Percentiles rank a stretch among this genome's conserved stretches.
These are phyloP conservation scores for Emmonsia crescens DNA, from an alignment of 2,329 filamentous ascomycete genomes.

Conservation along the genomic window DNA sequence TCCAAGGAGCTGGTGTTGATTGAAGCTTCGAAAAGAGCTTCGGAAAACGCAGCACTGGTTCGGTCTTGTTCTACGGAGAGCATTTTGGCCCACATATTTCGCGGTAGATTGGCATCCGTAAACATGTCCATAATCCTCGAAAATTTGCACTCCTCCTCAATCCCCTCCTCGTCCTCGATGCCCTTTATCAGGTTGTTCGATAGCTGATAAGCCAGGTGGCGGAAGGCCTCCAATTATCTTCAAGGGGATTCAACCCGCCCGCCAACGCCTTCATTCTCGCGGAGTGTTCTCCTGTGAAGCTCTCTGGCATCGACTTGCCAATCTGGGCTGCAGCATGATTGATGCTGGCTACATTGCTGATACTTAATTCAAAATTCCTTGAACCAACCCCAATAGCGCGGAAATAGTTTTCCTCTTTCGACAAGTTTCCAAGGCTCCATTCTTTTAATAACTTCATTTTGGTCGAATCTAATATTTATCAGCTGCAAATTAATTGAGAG, in stretches of 20 bases:
- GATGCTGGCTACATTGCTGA: neutral
- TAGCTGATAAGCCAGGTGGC: neutral
- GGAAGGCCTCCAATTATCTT: neutral
- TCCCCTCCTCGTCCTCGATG: neutral
- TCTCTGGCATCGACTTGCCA: neutral
- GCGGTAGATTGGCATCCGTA: neutral
- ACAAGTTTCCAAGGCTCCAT: neutral
- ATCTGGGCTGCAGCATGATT: neutral
- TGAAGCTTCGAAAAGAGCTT: constrained; percentile 1
- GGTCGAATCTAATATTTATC: neutral
- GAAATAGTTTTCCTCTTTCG: neutral
- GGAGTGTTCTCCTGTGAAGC: neutral
- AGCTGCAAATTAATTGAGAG: neutral
- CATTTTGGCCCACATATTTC: neutral
- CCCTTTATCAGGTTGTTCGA: neutral
- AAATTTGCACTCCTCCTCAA: neutral
- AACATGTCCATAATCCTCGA: neutral
- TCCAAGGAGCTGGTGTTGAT: neutral
- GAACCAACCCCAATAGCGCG: neutral
- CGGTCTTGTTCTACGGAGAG: neutral
- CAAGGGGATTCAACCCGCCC: neutral
- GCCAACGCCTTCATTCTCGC: neutral
- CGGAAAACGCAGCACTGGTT: neutral
- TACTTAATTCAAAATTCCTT: neutral
- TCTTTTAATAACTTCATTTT: neutral